Conservation (phyloP, 1,284 basidiomycete species). For the Phaffia rhodozyma region DNA sequence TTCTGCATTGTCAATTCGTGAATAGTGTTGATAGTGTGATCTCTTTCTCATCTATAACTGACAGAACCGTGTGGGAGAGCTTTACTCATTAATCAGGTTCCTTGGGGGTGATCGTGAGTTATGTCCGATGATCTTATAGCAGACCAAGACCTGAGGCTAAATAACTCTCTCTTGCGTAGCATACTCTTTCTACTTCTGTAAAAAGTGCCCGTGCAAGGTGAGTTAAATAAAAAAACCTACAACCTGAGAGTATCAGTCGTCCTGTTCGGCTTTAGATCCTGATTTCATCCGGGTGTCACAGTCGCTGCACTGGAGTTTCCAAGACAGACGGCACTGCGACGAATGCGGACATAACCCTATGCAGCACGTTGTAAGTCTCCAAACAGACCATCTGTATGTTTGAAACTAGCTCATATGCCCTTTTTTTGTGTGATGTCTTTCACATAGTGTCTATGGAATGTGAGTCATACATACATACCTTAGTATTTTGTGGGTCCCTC, state of each 20-base stretch:
- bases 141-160: neutral
- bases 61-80: constrained; percentile 88
- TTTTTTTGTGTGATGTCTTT: neutral
- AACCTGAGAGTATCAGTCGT: constrained; percentile 25
- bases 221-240: constrained; percentile 39
- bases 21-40: neutral
- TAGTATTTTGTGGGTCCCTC: neutral
- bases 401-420: constrained; percentile 26
- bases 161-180: constrained; percentile 13
- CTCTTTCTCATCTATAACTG: constrained; percentile 20
- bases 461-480: neutral
- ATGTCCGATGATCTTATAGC: neutral
- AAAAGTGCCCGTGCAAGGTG: constrained; percentile 45
- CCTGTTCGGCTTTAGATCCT: constrained; percentile 21
- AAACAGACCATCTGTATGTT: constrained; percentile 27
- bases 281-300: constrained; percentile 28
- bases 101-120: constrained; percentile 76
- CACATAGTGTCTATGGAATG: neutral
- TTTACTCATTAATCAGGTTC: constrained; percentile 87
- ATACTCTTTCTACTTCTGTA: constrained; percentile 76
- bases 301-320: constrained; percentile 81
- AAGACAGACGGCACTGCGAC: constrained; percentile 70
- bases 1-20: neutral
- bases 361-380: constrained; percentile 53
- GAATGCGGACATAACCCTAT: constrained; percentile 88